A percentile compares a stretch with the other conserved stretches of the same genome.
Conservation (phyloP, 1,284 basidiomycete species). For the Fomitiporia mediterranea region DNA sequence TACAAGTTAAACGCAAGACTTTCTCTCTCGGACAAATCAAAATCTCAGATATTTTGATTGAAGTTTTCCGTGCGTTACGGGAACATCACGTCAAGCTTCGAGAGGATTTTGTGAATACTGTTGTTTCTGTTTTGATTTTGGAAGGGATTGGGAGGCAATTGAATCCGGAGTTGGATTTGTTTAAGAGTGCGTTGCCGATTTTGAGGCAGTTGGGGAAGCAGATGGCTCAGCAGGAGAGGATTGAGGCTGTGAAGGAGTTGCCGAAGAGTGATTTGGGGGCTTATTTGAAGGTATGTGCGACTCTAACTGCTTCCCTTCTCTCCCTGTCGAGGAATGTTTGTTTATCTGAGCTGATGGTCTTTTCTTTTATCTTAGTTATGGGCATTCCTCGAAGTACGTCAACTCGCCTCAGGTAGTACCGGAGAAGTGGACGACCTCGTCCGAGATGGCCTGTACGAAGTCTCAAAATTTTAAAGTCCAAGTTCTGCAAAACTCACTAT, state of each 20-base stretch:
- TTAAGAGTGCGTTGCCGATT: slow-evolving; percentile 90
- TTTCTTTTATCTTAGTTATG: slow-evolving; percentile 54
- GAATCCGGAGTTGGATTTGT: slow-evolving; percentile 89
- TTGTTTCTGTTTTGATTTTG: slow-evolving; percentile 88
- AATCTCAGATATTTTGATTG: slow-evolving; percentile 88
- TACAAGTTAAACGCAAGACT: slow-evolving; percentile 93
- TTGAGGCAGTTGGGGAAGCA: slow-evolving; percentile 83
- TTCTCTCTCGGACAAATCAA: slow-evolving; percentile 95
- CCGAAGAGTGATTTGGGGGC: slow-evolving; percentile 71
- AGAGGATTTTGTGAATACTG: slow-evolving; percentile 97
- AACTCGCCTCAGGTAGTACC: slow-evolving; percentile 74
- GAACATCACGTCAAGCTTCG: slow-evolving; percentile 98
- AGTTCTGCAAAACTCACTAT: background rate
- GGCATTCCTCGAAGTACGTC: slow-evolving; percentile 88
- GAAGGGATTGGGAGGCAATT: slow-evolving; percentile 96
- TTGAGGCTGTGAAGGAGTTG: slow-evolving; percentile 44
- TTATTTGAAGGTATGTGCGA: slow-evolving; percentile 76
- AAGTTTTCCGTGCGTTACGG: slow-evolving; percentile 85
- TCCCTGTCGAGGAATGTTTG: background rate
- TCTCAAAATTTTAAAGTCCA: no score
- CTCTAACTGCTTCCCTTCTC: slow-evolving; percentile 14
- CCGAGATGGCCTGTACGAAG: slow-evolving; percentile 68
- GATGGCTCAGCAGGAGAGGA: slow-evolving; percentile 76
- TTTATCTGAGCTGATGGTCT: slow-evolving; percentile 3
- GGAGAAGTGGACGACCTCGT: slow-evolving; percentile 76